A percentile compares a stretch with the other conserved stretches of the same genome.
These are phyloP conservation scores for Anacardium occidentale DNA, from an alignment of 345 rosid genomes.

Conservation along the genomic window DNA sequence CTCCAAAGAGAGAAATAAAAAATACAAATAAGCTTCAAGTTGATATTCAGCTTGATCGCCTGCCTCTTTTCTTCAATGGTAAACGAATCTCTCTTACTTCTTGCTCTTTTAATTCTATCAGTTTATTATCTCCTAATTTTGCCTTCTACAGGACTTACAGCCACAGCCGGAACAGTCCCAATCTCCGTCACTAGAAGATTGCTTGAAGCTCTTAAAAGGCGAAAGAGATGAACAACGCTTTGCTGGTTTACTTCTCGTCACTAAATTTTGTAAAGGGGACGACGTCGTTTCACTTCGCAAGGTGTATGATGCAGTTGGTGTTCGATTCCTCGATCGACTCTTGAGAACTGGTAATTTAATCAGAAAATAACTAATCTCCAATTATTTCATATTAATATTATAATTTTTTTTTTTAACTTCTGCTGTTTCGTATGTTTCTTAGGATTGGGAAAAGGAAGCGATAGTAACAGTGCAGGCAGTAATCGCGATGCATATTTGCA, in stretches of 20 bases:
- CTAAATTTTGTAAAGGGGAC: conserved; percentile 67
- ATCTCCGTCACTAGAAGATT: conserved; percentile 58
- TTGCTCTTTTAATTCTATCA: background rate
- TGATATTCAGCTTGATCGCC: background rate
- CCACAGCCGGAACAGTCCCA: conserved; percentile 18
- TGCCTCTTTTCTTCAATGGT: conserved; percentile 21
- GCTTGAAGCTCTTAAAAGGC: conserved; percentile 75
- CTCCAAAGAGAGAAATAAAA: background rate
- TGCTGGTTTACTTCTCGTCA: conserved; percentile 79
- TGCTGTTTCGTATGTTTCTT: background rate
- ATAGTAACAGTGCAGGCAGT: conserved; percentile 37
- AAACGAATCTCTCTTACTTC: background rate
- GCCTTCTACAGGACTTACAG: conserved; percentile 26
- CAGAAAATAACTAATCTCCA: background rate
- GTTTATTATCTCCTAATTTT: background rate
- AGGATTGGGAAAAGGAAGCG: conserved; percentile 54
- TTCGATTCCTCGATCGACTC: conserved; percentile 70
- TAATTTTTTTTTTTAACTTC: background rate
- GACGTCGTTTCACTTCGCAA: conserved; percentile 53
- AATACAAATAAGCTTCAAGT: background rate
- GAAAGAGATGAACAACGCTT: conserved; percentile 93
- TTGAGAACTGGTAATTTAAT: conserved; percentile 58
- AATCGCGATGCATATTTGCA: conserved; percentile 76
- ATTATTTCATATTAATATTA: background rate
- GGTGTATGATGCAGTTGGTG: conserved; percentile 65